Base-by-base conservation (phyloP, 805 yeast genomes). In the Candida arabinofermentans region DNA sequence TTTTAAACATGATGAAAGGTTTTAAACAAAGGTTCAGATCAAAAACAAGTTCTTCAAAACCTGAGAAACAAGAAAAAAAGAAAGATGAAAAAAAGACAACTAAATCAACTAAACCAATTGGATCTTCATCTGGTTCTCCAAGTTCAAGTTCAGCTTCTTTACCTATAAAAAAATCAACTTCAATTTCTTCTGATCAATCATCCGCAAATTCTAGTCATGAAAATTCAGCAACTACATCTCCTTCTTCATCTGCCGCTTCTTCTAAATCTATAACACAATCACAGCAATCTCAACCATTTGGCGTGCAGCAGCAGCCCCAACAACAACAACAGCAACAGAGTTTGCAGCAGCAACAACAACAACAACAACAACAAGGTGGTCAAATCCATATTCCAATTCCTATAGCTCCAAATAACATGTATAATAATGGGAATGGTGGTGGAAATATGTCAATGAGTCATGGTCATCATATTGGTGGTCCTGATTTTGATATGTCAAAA, bases 1-100 rank as follows among this genome's bases (percentile, higher is more conserved):
- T 23, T 23, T 29, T 16, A 12, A 77, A 70, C 55, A 81, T 81
- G 87, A 81, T 81, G 86, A 81, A 79, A 66, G 86, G 86, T 23
- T 80, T 81, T 62, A 81, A 79, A 57, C 84, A 81, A 57, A 68
- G 79, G 57, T 71, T 71, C 40, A 59, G 64, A 43, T 61, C 73
- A 35, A 70, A 61, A 52, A 53, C 59, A 59, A 58, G 59, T 37
- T 59, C 49, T 40, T 55, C 53, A 27, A 57, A 57, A 40, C 59
- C 57, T 24, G 68, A 65, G 41, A 67, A 71, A 44, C 69, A 73
- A 58, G 70, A 72, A 38, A 64, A 71, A 48, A 59, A 65, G 37
- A 64, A 62, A 41, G 69, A 66, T 31, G 59, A 58, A 32, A 60
- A 56, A 27, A 58, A 50, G 34, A 37, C 62, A 36, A 6, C 41